phyloP scores from a whole-genome alignment of 768 basidiomycete genomes.

The Phlebiopsis gigantea region DNA sequence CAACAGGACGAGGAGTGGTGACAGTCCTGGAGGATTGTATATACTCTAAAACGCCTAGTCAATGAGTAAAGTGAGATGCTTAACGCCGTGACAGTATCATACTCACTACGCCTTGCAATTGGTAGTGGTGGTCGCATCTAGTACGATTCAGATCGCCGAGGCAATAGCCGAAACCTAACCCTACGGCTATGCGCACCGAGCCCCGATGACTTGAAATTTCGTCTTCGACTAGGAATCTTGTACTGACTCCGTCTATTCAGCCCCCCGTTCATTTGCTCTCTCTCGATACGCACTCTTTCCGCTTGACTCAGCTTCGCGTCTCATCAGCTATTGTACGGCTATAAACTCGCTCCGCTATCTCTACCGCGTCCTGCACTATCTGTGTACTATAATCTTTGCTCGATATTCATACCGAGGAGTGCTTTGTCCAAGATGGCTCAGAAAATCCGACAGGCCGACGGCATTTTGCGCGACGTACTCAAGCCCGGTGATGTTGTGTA shows the following conservation, averaged over 20 bases:
- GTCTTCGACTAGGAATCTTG: not conserved
- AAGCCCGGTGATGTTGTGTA: constrained; percentile 41
- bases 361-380: not conserved
- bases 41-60: too few species aligned
- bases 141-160: too few species aligned
- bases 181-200: not conserved
- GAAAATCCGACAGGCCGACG: constrained; percentile 37
- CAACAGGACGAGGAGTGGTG: too few species aligned
- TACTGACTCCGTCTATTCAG: not conserved
- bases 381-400: not conserved
- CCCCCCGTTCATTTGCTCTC: not conserved
- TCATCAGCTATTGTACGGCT: not conserved
- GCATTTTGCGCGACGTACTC: constrained; percentile 37
- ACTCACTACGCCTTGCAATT: too few species aligned
- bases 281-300: not conserved
- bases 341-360: not conserved
- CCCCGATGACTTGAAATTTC: not conserved
- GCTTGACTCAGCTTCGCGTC: not conserved
- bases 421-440: constrained; percentile 25
- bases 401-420: not conserved
- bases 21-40: too few species aligned
- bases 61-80: too few species aligned
- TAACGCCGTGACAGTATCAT: too few species aligned
- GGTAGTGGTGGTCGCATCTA: too few species aligned
- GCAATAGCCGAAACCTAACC: not conserved